A percentile compares a stretch with the other conserved stretches of the same genome.
These are phyloP conservation scores for Phaeosphaeria sp. DNA, from an alignment of 2,329 filamentous ascomycete genomes.

Conservation along the genomic window DNA sequence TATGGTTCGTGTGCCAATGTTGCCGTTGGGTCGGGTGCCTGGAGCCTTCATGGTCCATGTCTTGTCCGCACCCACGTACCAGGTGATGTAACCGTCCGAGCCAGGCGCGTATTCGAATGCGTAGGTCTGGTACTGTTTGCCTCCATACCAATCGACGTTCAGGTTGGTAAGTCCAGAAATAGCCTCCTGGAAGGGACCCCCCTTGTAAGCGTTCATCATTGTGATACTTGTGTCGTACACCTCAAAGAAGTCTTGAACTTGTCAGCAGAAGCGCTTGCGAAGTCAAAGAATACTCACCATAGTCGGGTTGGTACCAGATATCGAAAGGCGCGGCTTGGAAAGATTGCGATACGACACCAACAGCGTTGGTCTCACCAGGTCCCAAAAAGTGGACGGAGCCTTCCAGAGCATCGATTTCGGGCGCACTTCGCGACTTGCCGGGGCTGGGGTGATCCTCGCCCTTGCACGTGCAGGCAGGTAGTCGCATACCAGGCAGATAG, in stretches of 20 bases:
- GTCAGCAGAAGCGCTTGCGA: constrained; percentile 14
- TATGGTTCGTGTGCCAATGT: constrained; percentile 70
- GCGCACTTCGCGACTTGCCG: constrained; percentile 70
- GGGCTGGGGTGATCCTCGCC: constrained; percentile 70
- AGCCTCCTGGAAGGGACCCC: constrained; percentile 63
- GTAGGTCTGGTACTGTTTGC: constrained; percentile 62
- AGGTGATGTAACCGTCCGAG: constrained; percentile 66
- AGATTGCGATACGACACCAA: constrained; percentile 71
- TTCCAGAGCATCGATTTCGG: constrained; percentile 76
- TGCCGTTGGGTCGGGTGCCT: constrained; percentile 71
- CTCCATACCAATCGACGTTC: constrained; percentile 66
- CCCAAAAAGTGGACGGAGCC: constrained; percentile 66
- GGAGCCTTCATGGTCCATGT: constrained; percentile 69
- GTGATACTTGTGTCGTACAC: constrained; percentile 66
- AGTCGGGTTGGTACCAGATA: constrained; percentile 71
- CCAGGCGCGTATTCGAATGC: constrained; percentile 65
- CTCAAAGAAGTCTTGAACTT: constrained; percentile 63
- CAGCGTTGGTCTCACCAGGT: constrained; percentile 56
- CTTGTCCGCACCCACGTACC: constrained; percentile 70
- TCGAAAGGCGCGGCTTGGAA: constrained; percentile 74
- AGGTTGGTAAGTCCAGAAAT: constrained; percentile 61
- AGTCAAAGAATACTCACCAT: constrained; percentile 35
- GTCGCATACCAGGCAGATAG: constrained; percentile 72
- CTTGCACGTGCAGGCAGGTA: constrained; percentile 72
- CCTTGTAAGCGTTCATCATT: constrained; percentile 61